A percentile compares a stretch with the other conserved stretches of the same genome.
Conservation (phyloP, 2,329 filamentous ascomycete species). For the Epichloe glyceriae region DNA sequence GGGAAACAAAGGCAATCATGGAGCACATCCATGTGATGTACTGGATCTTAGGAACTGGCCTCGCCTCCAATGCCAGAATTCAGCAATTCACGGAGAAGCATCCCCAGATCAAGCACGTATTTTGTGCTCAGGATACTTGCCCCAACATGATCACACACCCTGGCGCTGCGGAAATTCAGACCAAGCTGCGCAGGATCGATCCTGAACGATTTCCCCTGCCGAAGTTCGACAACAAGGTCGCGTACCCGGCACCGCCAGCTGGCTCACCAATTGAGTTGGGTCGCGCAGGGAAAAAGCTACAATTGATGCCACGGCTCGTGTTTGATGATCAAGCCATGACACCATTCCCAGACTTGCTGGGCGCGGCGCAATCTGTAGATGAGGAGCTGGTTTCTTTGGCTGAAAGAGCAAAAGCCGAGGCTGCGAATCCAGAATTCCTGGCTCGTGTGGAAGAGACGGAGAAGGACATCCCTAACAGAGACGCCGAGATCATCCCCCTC, state of each 20-base stretch:
- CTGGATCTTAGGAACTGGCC: constrained; percentile 66
- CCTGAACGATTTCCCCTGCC: constrained; percentile 60
- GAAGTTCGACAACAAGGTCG: constrained; percentile 42
- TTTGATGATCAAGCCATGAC: constrained; percentile 33
- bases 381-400: constrained; percentile 39
- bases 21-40: constrained; percentile 54
- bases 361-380: constrained; percentile 27
- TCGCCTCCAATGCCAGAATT: constrained; percentile 50
- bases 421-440: constrained; percentile 32
- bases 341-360: constrained; percentile 33
- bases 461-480: constrained; percentile 54
- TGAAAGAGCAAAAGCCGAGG: constrained; percentile 27
- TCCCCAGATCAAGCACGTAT: constrained; percentile 53
- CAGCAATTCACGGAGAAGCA: constrained; percentile 55
- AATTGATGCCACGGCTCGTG: constrained; percentile 33
- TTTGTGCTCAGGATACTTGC: constrained; percentile 62
- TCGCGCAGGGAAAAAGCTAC: constrained; percentile 30
- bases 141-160: constrained; percentile 64
- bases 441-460: constrained; percentile 37
- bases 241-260: constrained; percentile 11
- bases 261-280: constrained; percentile 23
- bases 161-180: constrained; percentile 51
- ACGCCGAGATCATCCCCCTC: constrained; percentile 74
- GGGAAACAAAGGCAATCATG: constrained; percentile 52
- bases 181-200: constrained; percentile 61